phyloP scores from a whole-genome alignment of 768 basidiomycete species.

The Tylopilus intermedius region DNA sequence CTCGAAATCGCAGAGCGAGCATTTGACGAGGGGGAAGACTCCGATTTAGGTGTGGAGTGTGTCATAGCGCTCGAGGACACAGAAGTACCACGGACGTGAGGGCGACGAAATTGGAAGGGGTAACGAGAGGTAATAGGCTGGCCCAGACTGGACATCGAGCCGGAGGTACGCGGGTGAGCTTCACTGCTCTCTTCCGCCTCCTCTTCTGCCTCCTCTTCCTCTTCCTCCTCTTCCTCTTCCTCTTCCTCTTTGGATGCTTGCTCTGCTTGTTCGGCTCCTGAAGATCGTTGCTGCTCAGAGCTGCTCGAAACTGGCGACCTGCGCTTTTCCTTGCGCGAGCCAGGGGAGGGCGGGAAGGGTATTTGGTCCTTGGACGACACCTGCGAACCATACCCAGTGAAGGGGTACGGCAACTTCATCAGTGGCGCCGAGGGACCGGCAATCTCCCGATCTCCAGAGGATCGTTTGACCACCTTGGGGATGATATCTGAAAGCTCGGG shows the following conservation, averaged over 20 bases:
- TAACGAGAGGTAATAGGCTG: conserved; percentile 68
- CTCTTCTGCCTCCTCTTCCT: conserved; percentile 35
- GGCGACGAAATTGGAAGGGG: conserved; percentile 61
- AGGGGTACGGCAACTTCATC: conserved; percentile 64
- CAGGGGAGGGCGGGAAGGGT: conserved; percentile 70
- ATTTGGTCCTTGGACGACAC: conserved; percentile 59
- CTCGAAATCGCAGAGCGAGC: conserved; percentile 37
- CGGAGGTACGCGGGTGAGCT: conserved; percentile 64
- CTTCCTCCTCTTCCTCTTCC: conserved; percentile 7
- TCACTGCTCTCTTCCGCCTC: conserved; percentile 39
- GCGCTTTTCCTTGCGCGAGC: conserved; percentile 37
- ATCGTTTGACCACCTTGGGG: conserved; percentile 42
- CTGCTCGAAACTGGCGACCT: conserved; percentile 25
- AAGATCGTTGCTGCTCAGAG: conserved; percentile 28
- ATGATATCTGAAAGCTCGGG: conserved; percentile 38
- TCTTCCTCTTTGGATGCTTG: conserved; percentile 20
- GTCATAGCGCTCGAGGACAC: conserved; percentile 40
- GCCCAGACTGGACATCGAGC: conserved; percentile 82
- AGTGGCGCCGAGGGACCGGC: conserved; percentile 40
- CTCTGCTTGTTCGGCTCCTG: conserved; percentile 28
- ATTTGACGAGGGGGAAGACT: conserved; percentile 35
- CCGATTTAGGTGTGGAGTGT: conserved; percentile 35
- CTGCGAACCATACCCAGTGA: conserved; percentile 56
- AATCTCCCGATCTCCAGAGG: conserved; percentile 44
- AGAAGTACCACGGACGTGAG: conserved; percentile 38